Conservation (phyloP, 129 eudicot genomes). For the Centaurea solstitialis region DNA sequence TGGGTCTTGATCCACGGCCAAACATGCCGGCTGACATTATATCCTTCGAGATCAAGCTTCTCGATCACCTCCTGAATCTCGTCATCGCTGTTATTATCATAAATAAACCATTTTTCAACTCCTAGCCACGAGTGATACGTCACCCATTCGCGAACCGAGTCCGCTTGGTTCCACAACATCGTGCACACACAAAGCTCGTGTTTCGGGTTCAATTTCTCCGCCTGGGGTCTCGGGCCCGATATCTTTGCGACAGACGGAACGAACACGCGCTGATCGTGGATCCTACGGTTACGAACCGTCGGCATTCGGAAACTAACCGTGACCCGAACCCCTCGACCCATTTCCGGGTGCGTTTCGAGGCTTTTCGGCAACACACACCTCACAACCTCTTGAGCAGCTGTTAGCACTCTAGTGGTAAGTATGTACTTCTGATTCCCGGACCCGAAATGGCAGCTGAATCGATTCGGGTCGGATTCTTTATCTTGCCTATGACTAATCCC, state of each 20-base stretch:
- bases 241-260: constrained; percentile 87
- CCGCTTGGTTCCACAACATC: constrained; percentile 96
- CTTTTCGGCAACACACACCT: constrained; percentile 73
- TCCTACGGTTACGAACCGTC: constrained; percentile 18
- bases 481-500: constrained; percentile 76
- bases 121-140: constrained; percentile 92
- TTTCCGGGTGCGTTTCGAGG: constrained; percentile 42
- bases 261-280: constrained; percentile 31
- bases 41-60: constrained; percentile 58
- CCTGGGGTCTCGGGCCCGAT: not conserved
- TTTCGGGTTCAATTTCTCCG: constrained; percentile 8
- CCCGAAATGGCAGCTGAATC: constrained; percentile 75
- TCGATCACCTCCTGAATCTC: constrained; percentile 50
- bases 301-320: constrained; percentile 49
- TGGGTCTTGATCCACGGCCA: constrained; percentile 99
- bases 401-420: constrained; percentile 55
- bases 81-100: constrained; percentile 93
- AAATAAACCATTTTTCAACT: constrained; percentile 88
- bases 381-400: constrained; percentile 93
- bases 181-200: constrained; percentile 88
- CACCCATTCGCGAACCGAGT: constrained; percentile 86
- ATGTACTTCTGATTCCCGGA: constrained; percentile 48
- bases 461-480: constrained; percentile 64
- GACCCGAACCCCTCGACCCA: constrained; percentile 60
- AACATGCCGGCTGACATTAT: constrained; percentile 72